These are phyloP conservation scores for Epichloe baconii DNA, from an alignment of 2,329 filamentous ascomycete species.

Conservation along the genomic window DNA sequence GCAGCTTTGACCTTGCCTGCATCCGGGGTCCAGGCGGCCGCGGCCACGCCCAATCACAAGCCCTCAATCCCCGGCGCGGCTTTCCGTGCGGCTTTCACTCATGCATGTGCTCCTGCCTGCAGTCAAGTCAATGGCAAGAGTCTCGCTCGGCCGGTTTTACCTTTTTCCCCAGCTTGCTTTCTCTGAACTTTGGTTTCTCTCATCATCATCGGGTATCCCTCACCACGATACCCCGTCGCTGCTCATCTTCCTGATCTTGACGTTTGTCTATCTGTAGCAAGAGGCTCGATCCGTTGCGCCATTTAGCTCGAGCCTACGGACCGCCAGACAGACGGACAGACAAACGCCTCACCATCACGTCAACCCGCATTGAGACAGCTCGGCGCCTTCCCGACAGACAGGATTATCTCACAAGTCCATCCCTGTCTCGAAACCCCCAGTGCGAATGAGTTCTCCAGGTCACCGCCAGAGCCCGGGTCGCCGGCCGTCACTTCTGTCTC, in stretches of 20 bases:
- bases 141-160: not conserved
- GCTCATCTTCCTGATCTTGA: no score
- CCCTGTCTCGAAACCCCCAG: not conserved
- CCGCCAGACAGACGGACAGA: not conserved
- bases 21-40: not conserved
- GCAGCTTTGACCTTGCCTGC: not conserved
- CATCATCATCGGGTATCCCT: not conserved
- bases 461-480: constrained; percentile 14
- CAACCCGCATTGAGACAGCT: not conserved
- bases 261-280: no score
- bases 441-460: constrained; percentile 18
- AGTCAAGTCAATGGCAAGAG: not conserved
- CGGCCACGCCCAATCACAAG: not conserved
- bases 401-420: not conserved
- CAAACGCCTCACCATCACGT: not conserved
- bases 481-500: constrained; percentile 19
- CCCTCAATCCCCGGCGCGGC: not conserved
- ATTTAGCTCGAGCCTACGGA: not conserved
- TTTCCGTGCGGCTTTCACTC: not conserved
- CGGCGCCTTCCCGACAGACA: not conserved
- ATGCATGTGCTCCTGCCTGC: not conserved
- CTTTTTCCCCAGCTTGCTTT: no score
- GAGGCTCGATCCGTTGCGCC: not conserved
- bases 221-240: not conserved
- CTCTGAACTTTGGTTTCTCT: not conserved